Base-by-base conservation (phyloP, 2,329 filamentous ascomycete species). In the Sordariomycetes sp. region DNA sequence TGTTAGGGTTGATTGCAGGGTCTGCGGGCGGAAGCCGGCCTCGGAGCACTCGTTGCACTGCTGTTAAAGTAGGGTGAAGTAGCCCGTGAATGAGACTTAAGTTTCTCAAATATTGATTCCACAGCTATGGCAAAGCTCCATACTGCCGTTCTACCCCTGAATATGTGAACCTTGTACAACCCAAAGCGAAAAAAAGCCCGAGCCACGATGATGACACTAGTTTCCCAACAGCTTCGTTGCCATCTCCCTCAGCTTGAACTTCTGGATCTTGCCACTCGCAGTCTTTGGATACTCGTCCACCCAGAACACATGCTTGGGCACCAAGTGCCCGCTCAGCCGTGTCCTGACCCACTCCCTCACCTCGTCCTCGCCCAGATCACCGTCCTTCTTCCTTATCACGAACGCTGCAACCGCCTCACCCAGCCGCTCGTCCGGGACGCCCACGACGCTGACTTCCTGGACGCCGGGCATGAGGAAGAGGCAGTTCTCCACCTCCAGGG, bases 221-320 rank as follows among this genome's bases (percentile, higher is more conserved):
- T n/a, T n/a, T n/a, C n/a, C 32, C 11, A 64, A 32, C 7, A 61
- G 32, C 42, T 59, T 53, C 44, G 52, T 57, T 1, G 67, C 88
- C 48, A 70, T 63, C 12, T 87, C 82, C 49, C 75, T 73, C 48
- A 96, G 56, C 63, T 82, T 90, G 54, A 83, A 95, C 63, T 96
- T 95, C 63, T 94, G 86, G 36, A 96, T 88, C 73, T 98, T 98
- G 17, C 90, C 90, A 54, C 86, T 94, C 6, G 87, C 84, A 23
- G 92, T 98, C 71, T 94, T 95, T 15, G 90, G 90, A 53, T 85
- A 93, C n/a, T 78, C 74, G 1, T 79, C 70, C 0, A 84, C 68
- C 72, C 84, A 94, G 53, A 94, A 94, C n/a, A 96, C 72, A 52
- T 90, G 76, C 58, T 84, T 92, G 0, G 90, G 90, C 34, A 85